Evolutionary conservation across 192 early-diverging fungal species (phyloP), one percentile per base, ranked within the genome.

Genomic region (Coemansia asiatica): DNA sequence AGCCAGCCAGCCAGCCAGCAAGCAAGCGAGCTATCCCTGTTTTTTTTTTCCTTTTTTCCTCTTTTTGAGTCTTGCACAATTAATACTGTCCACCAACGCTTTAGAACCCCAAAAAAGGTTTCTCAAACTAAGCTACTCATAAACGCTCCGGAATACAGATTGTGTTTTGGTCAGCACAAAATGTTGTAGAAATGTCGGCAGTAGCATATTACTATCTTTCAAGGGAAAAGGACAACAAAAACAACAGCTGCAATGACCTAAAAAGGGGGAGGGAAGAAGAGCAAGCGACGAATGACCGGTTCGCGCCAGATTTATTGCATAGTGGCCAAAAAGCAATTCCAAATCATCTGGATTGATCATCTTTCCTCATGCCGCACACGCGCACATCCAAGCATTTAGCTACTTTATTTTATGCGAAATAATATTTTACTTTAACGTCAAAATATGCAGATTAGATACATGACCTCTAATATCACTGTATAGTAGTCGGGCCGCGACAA

Each of bases 11-110:
- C 40, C 40, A 44, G 40, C 3, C 40, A 0, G 13, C 13, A 8
- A 44, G 40, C n/a, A n/a, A 44, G 40, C 40, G 12, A 44, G 40
- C 40, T 16, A 44, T 44, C 40, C 40, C 40, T 44, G 40, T 44
- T 44, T 44, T 44, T 3, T 15, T 10, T 13, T 44, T 44, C 13
- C 40, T 10, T 13, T 44, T 44, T 18, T 44, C n/a, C n/a, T 33
- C 31, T 6, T 33, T 8, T 8, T 33, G 31, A 8, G 27, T 29
- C 27, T 56, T 27, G 54, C 40, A 44, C 40, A 56, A 56, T 56
- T 56, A 56, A 56, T 56, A 31, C 15, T 29, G 26, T 26, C 29
- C 54, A 56, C n/a, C 54, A 56, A 56, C 54, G 54, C 54, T 56
- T 56, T n/a, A 15, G 26, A 26, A 15, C 26, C 54, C 54, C 54